Evolutionary conservation across 1,284 basidiomycete genomes (phyloP).

Genomic region (Paramarasmius palmivorus): DNA sequence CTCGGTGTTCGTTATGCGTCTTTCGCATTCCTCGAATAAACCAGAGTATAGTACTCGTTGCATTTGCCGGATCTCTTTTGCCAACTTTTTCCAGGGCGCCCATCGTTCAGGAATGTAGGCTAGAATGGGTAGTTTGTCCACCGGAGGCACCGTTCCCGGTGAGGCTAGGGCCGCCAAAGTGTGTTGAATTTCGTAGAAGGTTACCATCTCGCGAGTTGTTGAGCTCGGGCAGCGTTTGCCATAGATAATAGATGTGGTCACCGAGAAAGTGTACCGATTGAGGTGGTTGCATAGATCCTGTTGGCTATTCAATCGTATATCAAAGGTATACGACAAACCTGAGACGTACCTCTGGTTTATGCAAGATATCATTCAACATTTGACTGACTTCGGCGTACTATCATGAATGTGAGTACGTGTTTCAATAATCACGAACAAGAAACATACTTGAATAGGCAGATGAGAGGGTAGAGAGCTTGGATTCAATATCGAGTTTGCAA

Average conservation of each 20-base stretch:
- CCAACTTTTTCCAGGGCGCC: constrained; percentile 24
- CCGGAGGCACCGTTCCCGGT: constrained; percentile 26
- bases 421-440: not conserved
- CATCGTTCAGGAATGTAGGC: constrained; percentile 24
- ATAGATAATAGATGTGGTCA: constrained; percentile 28
- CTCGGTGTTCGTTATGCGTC: constrained; percentile 1
- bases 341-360: constrained; percentile 28
- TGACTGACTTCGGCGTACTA: constrained; percentile 31
- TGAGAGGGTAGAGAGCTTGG: constrained; percentile 21
- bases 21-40: not conserved
- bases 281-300: constrained; percentile 27
- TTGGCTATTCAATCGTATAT: constrained; percentile 14
- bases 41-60: constrained; percentile 8
- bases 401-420: not conserved
- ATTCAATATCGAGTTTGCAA: constrained; percentile 27
- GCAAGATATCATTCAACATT: constrained; percentile 31
- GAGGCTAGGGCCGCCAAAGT: constrained; percentile 24
- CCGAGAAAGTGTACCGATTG: constrained; percentile 25
- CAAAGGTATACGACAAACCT: constrained; percentile 21
- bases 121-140: constrained; percentile 26
- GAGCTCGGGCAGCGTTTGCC: constrained; percentile 29
- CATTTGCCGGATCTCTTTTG: constrained; percentile 15
- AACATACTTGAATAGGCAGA: constrained; percentile 22
- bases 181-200: constrained; percentile 24
- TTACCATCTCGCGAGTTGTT: constrained; percentile 17